Conservation (phyloP, 2,329 filamentous ascomycete species). For the Fusarium paranaense region DNA sequence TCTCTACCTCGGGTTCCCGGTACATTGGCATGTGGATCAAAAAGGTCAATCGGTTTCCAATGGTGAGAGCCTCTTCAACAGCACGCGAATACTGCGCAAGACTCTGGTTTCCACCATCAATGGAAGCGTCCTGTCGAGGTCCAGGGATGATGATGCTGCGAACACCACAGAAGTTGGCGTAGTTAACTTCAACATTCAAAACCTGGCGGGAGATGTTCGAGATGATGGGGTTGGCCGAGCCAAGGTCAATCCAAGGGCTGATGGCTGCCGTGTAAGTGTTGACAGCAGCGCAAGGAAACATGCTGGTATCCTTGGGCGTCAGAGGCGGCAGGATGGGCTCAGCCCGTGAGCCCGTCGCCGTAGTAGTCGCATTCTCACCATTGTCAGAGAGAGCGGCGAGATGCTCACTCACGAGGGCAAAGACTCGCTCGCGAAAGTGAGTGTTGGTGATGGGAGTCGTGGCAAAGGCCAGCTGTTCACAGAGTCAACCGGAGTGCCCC, state of each 20-base stretch:
- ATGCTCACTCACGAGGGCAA: conserved; percentile 70
- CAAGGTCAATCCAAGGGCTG: conserved; percentile 94
- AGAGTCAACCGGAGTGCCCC: conserved; percentile 32
- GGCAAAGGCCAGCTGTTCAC: conserved; percentile 77
- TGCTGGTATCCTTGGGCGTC: conserved; percentile 81
- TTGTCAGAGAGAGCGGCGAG: conserved; percentile 58
- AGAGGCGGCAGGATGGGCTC: conserved; percentile 75
- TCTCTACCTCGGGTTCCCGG: conserved; percentile 72
- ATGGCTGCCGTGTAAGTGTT: conserved; percentile 81
- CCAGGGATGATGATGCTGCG: conserved; percentile 85
- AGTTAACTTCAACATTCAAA: conserved; percentile 89
- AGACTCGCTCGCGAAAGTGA: conserved; percentile 77
- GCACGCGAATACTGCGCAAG: conserved; percentile 84
- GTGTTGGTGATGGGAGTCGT: conserved; percentile 82
- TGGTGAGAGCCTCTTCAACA: conserved; percentile 80
- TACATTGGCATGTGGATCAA: conserved; percentile 88
- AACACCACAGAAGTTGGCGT: conserved; percentile 94
- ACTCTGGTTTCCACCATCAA: conserved; percentile 61
- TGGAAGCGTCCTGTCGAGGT: conserved; percentile 73
- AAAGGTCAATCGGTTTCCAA: conserved; percentile 82
- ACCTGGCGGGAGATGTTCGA: conserved; percentile 90
- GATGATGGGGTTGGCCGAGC: conserved; percentile 83
- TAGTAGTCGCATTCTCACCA: conserved; percentile 53
- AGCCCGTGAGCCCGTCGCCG: conserved; percentile 59
- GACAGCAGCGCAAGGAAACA: conserved; percentile 75